Evolutionary conservation across 768 basidiomycete genomes (phyloP), one percentile per base, ranked within the genome.

Genomic region (Tulasnella sp.): DNA sequence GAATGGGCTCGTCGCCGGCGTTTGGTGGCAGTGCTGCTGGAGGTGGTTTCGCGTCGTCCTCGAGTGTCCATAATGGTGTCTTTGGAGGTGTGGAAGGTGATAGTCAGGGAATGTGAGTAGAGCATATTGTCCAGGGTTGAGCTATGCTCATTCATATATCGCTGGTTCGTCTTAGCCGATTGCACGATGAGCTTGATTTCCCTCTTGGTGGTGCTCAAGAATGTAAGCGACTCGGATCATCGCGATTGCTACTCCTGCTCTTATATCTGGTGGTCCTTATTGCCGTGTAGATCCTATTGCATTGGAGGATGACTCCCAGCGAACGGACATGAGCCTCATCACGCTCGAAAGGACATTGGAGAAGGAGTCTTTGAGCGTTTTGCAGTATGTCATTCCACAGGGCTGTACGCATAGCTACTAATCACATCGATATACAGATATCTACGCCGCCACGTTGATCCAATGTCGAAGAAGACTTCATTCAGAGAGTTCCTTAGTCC

Each of bases 371-470:
- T 21, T 43, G 21, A 22, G 9, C 7, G 42, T 56, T n/a, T n/a
- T 56, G 19, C 41, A 21, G 54, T 56, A 46, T 29, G 54, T 25
- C 24, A 31, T 53, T 29, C 10, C 21, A 42, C 15, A 17, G 21
- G 11, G 29, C 22, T 53, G 22, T 15, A 19, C 8, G 41, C 17
- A n/a, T 10, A 34, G 53, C 34, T 5, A 42, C n/a, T 2, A 44
- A 17, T 19, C 19, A 24, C 25, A 41, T 58, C 7, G 7, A 45
- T 53, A 9, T 31, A 90, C 87, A 73, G 90, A 88, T 66, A 79
- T 78, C 45, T 85, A 80, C 70, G 87, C 87, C 85, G 86, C 85
- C 66, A 72, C 19, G 54, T 78, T 50, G 79, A 77, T 61, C 77
- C 81, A 0, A 75, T 83, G 54, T 76, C 83, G 24, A 71, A 70